Base-by-base conservation (phyloP, 495 filamentous ascomycete genomes). In the Penicillium ochrochloron region DNA sequence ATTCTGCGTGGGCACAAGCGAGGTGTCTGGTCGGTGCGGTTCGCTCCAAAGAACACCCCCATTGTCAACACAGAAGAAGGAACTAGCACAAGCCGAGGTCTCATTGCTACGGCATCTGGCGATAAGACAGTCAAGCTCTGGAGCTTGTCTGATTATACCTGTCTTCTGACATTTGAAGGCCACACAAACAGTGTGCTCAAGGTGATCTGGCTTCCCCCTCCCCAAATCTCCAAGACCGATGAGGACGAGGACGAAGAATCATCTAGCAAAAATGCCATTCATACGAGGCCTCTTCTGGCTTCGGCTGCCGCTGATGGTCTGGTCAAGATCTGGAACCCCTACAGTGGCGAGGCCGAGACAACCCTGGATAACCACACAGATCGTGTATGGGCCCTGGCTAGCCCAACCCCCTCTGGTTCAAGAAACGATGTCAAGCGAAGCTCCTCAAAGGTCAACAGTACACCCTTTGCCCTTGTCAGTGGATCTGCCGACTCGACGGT, bases 91-190 rank as follows among this genome's bases (percentile, higher is more conserved):
- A 83, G 65, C 59, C 89, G 90, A 60, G 93, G 92, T 23, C 80
- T 96, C 60, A 82, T 96, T 17, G 82, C 93, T 7, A 98, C 95
- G 0, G 96, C 92, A 17, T 93, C 90, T 60, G 95, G 93, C 60
- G 95, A 99, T 77, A 97, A 96, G 74, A 97, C 92, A 0, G 86
- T 99, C 67, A 96, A 97, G 75, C 84, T 99, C 17, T 99, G 96
- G 96, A 97, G 86, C 76, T 80, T 98, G 55, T 84, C 88, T 3
- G 94, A 98, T 75, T 99, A 96, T 73, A 93, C 87, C 70, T 99
- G 95, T 75, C 77, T 99, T 15, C 83, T 92, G 52, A 98, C 95
- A 0, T 92, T 99, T 63, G 95, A 99, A 76, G 95, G 96, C 1
- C 95, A 99, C 75, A 93, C 92, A 7, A 93, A 97, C 74, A 96